phyloP scores from a whole-genome alignment of 2,329 filamentous ascomycete species.

The Emmonsiellopsis sp. region DNA sequence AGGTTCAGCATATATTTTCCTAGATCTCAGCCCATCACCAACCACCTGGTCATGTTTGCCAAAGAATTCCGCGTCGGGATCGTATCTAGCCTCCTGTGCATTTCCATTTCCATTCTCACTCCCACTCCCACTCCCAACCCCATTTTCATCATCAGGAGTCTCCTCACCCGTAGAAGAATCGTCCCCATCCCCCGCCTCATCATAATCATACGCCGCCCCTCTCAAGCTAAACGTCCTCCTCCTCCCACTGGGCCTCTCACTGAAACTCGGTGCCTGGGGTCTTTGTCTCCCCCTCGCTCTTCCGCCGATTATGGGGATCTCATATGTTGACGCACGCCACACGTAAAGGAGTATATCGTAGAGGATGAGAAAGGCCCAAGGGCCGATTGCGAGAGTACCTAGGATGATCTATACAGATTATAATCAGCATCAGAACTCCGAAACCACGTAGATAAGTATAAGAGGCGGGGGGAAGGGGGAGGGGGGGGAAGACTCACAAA shows the following conservation, averaged over 20 bases:
- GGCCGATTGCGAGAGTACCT: conserved; percentile 50
- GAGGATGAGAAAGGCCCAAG: conserved; percentile 52
- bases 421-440: background rate
- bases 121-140: background rate
- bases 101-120: background rate
- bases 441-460: background rate
- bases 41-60: background rate
- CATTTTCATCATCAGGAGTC: background rate
- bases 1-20: conserved; percentile 2
- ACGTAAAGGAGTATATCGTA: conserved; percentile 57
- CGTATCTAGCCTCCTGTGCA: too few species aligned
- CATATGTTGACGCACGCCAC: conserved; percentile 48
- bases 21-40: background rate
- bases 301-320: conserved; percentile 52
- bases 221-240: conserved; percentile 22
- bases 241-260: conserved; percentile 43
- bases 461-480: conserved; percentile 1
- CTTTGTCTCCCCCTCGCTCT: conserved; percentile 49
- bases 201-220: conserved; percentile 9
- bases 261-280: conserved; percentile 53
- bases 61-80: background rate
- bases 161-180: background rate
- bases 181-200: background rate
- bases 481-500: conserved; percentile 44
- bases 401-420: conserved; percentile 44